Evolutionary conservation across 306 rosid species (phyloP), one percentile per base, ranked within the genome.

Genomic region (Glycine soja): DNA sequence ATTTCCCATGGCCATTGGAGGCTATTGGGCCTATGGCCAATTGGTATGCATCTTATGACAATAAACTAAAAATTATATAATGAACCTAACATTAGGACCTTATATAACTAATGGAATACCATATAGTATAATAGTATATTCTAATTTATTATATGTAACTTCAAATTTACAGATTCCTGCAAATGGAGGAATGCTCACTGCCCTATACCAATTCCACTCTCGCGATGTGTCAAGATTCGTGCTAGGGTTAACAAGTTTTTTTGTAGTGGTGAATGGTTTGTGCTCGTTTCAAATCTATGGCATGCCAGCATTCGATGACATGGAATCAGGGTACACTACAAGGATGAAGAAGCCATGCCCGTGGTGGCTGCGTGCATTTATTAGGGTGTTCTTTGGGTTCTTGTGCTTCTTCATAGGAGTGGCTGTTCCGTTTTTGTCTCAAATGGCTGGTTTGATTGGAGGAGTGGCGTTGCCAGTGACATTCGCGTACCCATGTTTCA

Each of bases 1-100:
- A 53, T 86, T 86, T 79, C 91, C 91, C 47, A 32, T 88, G 2
- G 87, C 91, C 67, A 78, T 88, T 15, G 91, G 74, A 40, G 91
- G 91, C 79, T 88, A 81, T 53, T 88, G 91, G 91, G 89, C 89
- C 47, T 88, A 88, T 78, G 91, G 91, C 48, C 88, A 83, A 43
- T 3, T 48, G 87, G 91, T 88, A 81, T 8, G 32, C 52, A 70
- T 67, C 34, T 36, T 57, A 56, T 57, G 30, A 54, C 36, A 52
- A 10, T 10, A 34, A 74, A 74, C 14, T 58, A 40, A 16, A 42
- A 7, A 24, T 24, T 24, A 2, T 40, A 40, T 40, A 34, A 34
- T 10, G 16, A 54, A n/a, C 38, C 1, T 11, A 54, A n/a, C 14
- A 50, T 50, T 50, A 50, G 15, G 15, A 50, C 2, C 15, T 53